Conservation (phyloP, 306 rosid genomes). For the Clitoria ternatea region DNA sequence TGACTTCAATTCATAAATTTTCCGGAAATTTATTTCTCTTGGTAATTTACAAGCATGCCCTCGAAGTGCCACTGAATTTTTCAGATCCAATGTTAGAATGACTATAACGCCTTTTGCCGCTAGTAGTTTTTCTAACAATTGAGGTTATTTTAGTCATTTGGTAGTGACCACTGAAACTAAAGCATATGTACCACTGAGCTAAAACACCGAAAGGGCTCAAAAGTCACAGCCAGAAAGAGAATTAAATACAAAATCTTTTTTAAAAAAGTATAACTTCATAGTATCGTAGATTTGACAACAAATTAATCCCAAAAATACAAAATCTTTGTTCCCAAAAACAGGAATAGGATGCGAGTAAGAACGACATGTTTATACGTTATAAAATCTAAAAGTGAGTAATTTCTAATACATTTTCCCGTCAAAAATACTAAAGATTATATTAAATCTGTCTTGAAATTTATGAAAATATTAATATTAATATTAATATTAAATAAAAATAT, state of each 20-base stretch:
- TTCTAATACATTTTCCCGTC: too few species aligned
- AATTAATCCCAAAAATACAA: background rate
- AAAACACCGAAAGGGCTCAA: background rate
- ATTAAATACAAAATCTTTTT: too few species aligned
- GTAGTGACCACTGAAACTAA: background rate
- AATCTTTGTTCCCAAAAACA: background rate
- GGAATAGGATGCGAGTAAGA: too few species aligned
- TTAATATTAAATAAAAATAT: too few species aligned
- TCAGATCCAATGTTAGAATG: background rate
- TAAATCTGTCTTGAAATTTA: too few species aligned
- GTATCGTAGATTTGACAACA: too few species aligned
- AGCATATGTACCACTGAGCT: background rate
- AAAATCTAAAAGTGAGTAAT: too few species aligned
- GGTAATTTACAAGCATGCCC: slow-evolving; percentile 21
- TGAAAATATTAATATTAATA: too few species aligned
- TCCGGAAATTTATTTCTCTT: slow-evolving; percentile 1
- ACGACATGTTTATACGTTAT: too few species aligned
- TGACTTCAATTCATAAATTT: slow-evolving; percentile 27
- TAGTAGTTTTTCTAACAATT: background rate
- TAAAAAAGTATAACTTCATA: too few species aligned
- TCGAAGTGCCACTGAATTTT: background rate
- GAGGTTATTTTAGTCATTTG: slow-evolving; percentile 32
- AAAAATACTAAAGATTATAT: too few species aligned
- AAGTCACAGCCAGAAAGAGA: background rate
- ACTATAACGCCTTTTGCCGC: background rate